These are phyloP conservation scores for Echria macrotheca DNA, from an alignment of 495 filamentous ascomycete genomes.

Conservation along the genomic window DNA sequence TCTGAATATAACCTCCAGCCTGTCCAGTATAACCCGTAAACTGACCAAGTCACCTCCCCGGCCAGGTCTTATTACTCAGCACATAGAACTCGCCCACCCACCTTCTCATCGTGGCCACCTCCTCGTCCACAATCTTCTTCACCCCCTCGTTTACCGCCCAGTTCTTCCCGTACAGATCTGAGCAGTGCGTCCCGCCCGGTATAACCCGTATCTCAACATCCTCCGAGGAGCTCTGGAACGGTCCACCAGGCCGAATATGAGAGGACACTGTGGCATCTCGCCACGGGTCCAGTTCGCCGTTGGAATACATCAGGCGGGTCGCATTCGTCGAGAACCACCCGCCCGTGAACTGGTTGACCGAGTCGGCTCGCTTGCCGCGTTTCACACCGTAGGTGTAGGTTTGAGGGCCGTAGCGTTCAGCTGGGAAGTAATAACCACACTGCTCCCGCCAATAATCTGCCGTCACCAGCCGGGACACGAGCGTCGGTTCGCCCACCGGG, in stretches of 20 bases:
- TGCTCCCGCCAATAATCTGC: slow-evolving; percentile 48
- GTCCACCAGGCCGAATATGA: slow-evolving; percentile 37
- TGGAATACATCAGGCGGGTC: slow-evolving; percentile 55
- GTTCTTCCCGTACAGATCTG: slow-evolving; percentile 44
- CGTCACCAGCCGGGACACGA: slow-evolving; percentile 55
- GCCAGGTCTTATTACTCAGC: slow-evolving; percentile 17
- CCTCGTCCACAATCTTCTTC: slow-evolving; percentile 26
- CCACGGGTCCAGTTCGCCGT: slow-evolving; percentile 49
- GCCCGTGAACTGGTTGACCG: slow-evolving; percentile 55
- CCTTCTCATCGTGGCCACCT: slow-evolving; percentile 29
- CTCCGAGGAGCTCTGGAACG: slow-evolving; percentile 25
- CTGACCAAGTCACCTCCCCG: too few species aligned
- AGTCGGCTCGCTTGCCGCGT: slow-evolving; percentile 43
- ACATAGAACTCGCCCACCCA: slow-evolving; percentile 41
- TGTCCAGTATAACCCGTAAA: too few species aligned
- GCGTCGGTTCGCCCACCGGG: slow-evolving; percentile 32
- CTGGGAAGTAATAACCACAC: slow-evolving; percentile 6
- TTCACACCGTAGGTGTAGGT: slow-evolving; percentile 40
- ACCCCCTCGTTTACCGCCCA: slow-evolving; percentile 37
- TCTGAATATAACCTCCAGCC: too few species aligned
- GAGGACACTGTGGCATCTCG: slow-evolving; percentile 35
- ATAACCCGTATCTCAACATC: slow-evolving; percentile 31
- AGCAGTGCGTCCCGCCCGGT: slow-evolving; percentile 37
- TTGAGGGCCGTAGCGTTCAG: neutral
- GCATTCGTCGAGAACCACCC: slow-evolving; percentile 53